These are phyloP conservation scores for Babesia ovis DNA, from an alignment of 169 alveolate genomes.

Conservation along the genomic window DNA sequence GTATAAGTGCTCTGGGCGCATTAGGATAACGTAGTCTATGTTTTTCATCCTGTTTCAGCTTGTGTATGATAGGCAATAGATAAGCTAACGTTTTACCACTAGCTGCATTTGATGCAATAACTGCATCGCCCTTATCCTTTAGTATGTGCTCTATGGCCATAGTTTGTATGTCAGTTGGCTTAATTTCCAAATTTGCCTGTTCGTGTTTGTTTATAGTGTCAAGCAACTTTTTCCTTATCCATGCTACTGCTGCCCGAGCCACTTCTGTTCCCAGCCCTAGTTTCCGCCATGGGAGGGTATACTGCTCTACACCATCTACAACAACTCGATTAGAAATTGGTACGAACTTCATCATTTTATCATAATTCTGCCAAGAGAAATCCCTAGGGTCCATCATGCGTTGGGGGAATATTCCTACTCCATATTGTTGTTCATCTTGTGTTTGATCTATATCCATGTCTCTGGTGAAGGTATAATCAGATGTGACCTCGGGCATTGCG, in stretches of 20 bases:
- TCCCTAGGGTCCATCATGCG: slow-evolving; percentile 13
- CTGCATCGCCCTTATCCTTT: slow-evolving; percentile 15
- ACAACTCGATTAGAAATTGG: slow-evolving; percentile 20
- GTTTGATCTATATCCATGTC: not conserved
- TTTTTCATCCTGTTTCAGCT: slow-evolving; percentile 48
- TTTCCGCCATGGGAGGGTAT: slow-evolving; percentile 21
- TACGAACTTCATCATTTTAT: not conserved
- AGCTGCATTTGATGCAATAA: slow-evolving; percentile 48
- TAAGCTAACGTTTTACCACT: slow-evolving; percentile 64
- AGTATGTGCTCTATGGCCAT: slow-evolving; percentile 38
- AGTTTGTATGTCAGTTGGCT: slow-evolving; percentile 54
- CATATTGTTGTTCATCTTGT: not conserved
- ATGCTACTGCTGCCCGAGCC: slow-evolving; percentile 55
- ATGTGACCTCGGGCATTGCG: not conserved
- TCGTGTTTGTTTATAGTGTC: slow-evolving; percentile 1
- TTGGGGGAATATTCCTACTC: slow-evolving; percentile 18
- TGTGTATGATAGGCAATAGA: slow-evolving; percentile 53
- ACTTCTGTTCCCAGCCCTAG: slow-evolving; percentile 41
- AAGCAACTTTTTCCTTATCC: slow-evolving; percentile 19
- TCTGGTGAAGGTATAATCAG: not conserved
- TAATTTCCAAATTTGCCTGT: slow-evolving; percentile 12
- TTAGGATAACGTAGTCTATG: slow-evolving; percentile 22
- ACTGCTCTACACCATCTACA: slow-evolving; percentile 3
- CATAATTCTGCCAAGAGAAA: slow-evolving; percentile 16
- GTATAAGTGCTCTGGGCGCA: slow-evolving; percentile 53